phyloP scores from a whole-genome alignment of 352 stramenopile species.

The Plasmopara halstedii region DNA sequence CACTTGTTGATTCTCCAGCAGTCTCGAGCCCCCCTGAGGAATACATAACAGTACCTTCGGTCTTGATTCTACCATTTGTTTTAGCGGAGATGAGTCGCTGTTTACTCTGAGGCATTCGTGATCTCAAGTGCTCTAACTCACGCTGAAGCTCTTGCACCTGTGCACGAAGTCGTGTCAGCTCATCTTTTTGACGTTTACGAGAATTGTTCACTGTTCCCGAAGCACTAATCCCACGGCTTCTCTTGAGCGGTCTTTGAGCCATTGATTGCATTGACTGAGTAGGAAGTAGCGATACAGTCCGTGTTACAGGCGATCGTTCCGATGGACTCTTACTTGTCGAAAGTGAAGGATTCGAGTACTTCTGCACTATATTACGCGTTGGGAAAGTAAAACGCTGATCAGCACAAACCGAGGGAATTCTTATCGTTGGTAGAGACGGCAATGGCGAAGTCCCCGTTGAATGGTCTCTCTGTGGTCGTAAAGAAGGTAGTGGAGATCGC shows the following conservation, averaged over 20 bases:
- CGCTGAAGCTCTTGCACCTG: constrained; percentile 54
- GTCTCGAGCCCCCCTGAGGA: constrained; percentile 12
- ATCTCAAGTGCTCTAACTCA: constrained; percentile 33
- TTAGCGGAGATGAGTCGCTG: neutral
- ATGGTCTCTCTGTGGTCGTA: constrained; percentile 13
- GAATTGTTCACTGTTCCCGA: constrained; percentile 34
- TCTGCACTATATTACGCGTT: neutral
- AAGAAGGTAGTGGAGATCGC: constrained; percentile 10
- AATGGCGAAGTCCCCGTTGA: constrained; percentile 9
- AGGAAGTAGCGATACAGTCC: constrained; percentile 1
- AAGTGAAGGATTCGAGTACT: constrained; percentile 5
- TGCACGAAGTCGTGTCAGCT: constrained; percentile 35
- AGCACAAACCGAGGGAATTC: constrained; percentile 18
- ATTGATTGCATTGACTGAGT: neutral
- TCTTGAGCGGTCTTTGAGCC: constrained; percentile 11
- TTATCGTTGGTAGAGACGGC: constrained; percentile 32
- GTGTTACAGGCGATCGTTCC: constrained; percentile 6
- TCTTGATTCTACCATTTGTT: constrained; percentile 4
- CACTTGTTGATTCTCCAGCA: constrained; percentile 1
- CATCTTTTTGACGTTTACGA: constrained; percentile 48
- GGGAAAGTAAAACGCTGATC: constrained; percentile 18
- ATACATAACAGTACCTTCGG: neutral
- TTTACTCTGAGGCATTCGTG: constrained; percentile 18
- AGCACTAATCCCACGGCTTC: constrained; percentile 1
- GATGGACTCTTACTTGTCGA: constrained; percentile 8